phyloP scores from a whole-genome alignment of 2,329 filamentous ascomycete species.

The Dendrostoma leiphaemia region DNA sequence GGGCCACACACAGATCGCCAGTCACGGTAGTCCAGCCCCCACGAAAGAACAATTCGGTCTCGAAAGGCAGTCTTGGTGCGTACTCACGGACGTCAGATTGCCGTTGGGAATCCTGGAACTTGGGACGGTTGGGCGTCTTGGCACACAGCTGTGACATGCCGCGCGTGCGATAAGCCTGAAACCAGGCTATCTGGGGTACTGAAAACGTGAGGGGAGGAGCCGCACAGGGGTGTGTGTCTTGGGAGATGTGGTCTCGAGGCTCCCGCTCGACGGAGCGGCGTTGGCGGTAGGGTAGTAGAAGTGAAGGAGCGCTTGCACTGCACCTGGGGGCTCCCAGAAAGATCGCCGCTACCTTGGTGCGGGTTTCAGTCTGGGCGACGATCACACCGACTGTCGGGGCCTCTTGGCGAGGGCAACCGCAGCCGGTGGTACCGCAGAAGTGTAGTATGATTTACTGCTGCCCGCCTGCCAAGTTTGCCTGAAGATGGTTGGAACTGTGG shows the following conservation, averaged over 20 bases:
- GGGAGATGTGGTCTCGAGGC: background rate
- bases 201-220: background rate
- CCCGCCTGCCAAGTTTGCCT: background rate
- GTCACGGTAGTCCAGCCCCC: no score
- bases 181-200: background rate
- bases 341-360: background rate
- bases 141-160: background rate
- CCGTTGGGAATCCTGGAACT: background rate
- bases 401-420: background rate
- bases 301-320: no score
- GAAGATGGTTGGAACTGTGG: background rate
- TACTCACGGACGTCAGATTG: background rate
- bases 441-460: background rate
- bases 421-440: background rate
- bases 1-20: no score
- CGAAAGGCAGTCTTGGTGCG: no score
- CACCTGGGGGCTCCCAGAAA: no score
- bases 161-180: background rate
- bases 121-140: background rate
- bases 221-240: background rate
- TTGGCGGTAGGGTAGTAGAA: background rate
- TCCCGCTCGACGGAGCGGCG: background rate
- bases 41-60: no score
- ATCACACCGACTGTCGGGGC: background rate
- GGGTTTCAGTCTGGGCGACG: slow-evolving; percentile 17